Evolutionary conservation across 305 asterid genomes (phyloP).

Genomic region (Salvia sclarea): DNA sequence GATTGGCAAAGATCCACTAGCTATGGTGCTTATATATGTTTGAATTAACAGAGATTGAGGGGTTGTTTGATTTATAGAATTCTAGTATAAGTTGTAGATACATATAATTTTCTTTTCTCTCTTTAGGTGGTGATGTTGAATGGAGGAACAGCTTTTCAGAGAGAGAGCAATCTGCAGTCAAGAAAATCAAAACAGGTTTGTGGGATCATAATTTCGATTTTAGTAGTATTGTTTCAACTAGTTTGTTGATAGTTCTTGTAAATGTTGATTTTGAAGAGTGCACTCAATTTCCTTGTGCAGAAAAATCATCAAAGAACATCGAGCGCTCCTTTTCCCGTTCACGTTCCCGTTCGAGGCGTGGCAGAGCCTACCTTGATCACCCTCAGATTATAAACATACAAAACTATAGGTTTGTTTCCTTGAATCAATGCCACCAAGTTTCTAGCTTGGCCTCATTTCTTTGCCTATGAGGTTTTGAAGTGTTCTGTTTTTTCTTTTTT

Average conservation of each 20-base stretch:
- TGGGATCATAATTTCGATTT: conserved; percentile 22
- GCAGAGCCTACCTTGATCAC: conserved; percentile 85
- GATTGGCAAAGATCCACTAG: background rate
- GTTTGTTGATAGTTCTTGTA: conserved; percentile 2
- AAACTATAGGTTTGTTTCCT: conserved; percentile 70
- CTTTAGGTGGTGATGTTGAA: conserved; percentile 67
- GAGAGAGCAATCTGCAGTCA: conserved; percentile 69
- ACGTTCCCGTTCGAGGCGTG: conserved; percentile 65
- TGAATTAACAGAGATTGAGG: conserved; percentile 12
- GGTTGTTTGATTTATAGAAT: conserved; percentile 21
- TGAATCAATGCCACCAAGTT: conserved; percentile 1
- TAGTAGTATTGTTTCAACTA: background rate
- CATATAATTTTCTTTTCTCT: background rate
- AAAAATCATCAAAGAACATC: conserved; percentile 61
- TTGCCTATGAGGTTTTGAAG: conserved; percentile 6
- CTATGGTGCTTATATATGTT: background rate
- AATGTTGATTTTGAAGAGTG: conserved; percentile 12
- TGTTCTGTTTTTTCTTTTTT: background rate
- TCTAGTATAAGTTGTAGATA: conserved; percentile 25
- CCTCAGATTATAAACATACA: conserved; percentile 94
- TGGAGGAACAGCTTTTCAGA: conserved; percentile 86
- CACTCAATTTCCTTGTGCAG: conserved; percentile 43
- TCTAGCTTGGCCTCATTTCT: background rate
- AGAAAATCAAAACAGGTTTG: conserved; percentile 85
- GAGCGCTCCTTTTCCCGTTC: conserved; percentile 62